Evolutionary conservation across 139 green algal genomes (phyloP), one percentile per base, ranked within the genome.

Genomic region (Coelastrella sp.): DNA sequence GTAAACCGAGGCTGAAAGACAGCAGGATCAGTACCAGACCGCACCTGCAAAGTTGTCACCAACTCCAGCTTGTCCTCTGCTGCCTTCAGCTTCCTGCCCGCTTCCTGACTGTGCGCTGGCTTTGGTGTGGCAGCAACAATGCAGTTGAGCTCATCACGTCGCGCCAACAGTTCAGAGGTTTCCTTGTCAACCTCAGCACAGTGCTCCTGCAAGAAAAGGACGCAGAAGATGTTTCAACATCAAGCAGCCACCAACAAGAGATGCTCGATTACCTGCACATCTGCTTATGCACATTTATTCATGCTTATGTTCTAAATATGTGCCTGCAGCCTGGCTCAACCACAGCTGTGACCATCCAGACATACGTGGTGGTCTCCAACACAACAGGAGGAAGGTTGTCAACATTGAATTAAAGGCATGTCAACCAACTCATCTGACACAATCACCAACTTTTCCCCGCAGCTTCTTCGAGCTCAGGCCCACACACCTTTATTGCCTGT

Each of bases 21-120:
- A 40, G n/a, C 62, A 15, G 17, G 34, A 32, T 21, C 43, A 63
- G 4, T 25, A 19, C 30, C 48, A 40, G 25, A 23, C 11, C 73
- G 15, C 50, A 82, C 75, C 75, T 82, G 75, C 75, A 82, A 53
- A 30, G 30, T 6, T 25, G 51, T n/a, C 35, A 69, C 27, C 34
- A 82, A n/a, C 35, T 82, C 23, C 51, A 82, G 38, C 53, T 69
- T 51, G 4, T 82, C 35, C 30, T 38, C 35, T 27, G 53, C 35
- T 41, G 32, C 15, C 9, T 32, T 41, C 35, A 82, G 75, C 53
- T 53, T 69, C 32, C 9, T 15, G 15, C 17, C 35, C 19, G 53
- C 75, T 60, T 84, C 30, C 9, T 41, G 60, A 60, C 62, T 84
- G 78, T 23, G 25, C 48, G 78, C 78, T 23, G 78, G 78, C 60